These are phyloP conservation scores for Lepiota brunneoincarnata DNA, from an alignment of 768 basidiomycete species.

Conservation along the genomic window DNA sequence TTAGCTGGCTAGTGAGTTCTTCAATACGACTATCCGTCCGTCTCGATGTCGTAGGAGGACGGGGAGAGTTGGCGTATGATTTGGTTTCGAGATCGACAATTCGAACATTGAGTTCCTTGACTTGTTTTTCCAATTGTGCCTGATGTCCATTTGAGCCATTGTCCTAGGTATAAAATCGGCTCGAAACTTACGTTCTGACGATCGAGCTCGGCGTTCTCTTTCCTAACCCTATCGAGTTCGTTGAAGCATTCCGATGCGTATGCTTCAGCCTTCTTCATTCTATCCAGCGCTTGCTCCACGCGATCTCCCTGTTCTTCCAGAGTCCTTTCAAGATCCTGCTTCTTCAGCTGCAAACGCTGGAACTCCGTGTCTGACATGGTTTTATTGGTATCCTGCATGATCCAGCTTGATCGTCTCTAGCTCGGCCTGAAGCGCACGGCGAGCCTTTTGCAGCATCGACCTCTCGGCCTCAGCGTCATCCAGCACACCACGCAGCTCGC, in stretches of 20 bases:
- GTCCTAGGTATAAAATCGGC: neutral
- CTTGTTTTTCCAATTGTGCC: slow-evolving; percentile 82
- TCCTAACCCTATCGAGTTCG: slow-evolving; percentile 71
- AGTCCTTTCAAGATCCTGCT: slow-evolving; percentile 77
- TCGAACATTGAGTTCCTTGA: slow-evolving; percentile 80
- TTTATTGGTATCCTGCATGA: slow-evolving; percentile 63
- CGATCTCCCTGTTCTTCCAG: slow-evolving; percentile 79
- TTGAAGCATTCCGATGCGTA: slow-evolving; percentile 73
- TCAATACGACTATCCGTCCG: slow-evolving; percentile 71
- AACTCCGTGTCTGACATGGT: slow-evolving; percentile 71
- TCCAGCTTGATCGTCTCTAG: slow-evolving; percentile 80
- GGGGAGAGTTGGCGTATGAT: slow-evolving; percentile 64
- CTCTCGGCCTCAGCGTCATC: slow-evolving; percentile 87
- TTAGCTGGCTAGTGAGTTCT: slow-evolving; percentile 63
- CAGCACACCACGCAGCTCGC: slow-evolving; percentile 74
- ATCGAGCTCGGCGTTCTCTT: slow-evolving; percentile 83
- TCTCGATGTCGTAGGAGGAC: slow-evolving; percentile 51
- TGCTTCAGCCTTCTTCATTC: slow-evolving; percentile 79
- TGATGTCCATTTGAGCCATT: slow-evolving; percentile 25
- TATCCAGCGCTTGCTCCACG: slow-evolving; percentile 65
- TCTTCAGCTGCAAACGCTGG: slow-evolving; percentile 73
- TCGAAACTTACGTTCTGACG: slow-evolving; percentile 58
- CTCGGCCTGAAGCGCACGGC: slow-evolving; percentile 76
- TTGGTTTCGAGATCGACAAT: slow-evolving; percentile 82
- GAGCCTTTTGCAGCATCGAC: slow-evolving; percentile 74